phyloP scores from a whole-genome alignment of 2,329 filamentous ascomycete species.

The Chaetoscypha palmicola region DNA sequence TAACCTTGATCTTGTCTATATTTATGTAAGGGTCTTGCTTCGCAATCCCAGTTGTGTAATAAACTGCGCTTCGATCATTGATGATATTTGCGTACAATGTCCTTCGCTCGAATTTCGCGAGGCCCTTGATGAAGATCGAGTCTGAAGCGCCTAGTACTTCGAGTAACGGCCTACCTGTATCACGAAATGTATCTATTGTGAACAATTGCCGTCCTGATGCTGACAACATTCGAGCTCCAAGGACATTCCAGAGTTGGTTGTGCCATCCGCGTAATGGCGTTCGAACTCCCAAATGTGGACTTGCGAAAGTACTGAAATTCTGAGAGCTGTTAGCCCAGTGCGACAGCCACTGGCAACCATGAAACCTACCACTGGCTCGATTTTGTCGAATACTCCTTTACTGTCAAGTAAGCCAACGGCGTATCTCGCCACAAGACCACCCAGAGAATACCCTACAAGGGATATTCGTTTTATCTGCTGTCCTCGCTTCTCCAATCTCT shows the following conservation, averaged over 20 bases:
- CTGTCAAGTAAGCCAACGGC: slow-evolving; percentile 77
- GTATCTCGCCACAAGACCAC: slow-evolving; percentile 80
- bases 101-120: slow-evolving; percentile 68
- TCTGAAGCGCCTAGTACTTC: slow-evolving; percentile 74
- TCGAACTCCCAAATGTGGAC: slow-evolving; percentile 72
- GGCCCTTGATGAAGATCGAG: slow-evolving; percentile 76
- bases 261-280: slow-evolving; percentile 60
- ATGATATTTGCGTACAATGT: slow-evolving; percentile 79
- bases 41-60: slow-evolving; percentile 75
- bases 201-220: slow-evolving; percentile 84
- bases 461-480: slow-evolving; percentile 74
- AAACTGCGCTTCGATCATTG: slow-evolving; percentile 76
- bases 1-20: slow-evolving; percentile 59
- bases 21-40: slow-evolving; percentile 71
- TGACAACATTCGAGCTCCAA: slow-evolving; percentile 75
- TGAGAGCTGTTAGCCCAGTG: slow-evolving; percentile 26
- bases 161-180: slow-evolving; percentile 73
- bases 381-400: slow-evolving; percentile 68
- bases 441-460: slow-evolving; percentile 82
- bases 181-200: slow-evolving; percentile 75
- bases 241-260: slow-evolving; percentile 69
- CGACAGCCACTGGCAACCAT: not conserved
- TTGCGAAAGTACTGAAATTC: slow-evolving; percentile 92
- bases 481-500: slow-evolving; percentile 51
- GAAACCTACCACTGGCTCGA: slow-evolving; percentile 64